These are phyloP conservation scores for Xylaria sp. DNA, from an alignment of 2,329 filamentous ascomycete species.

Conservation along the genomic window DNA sequence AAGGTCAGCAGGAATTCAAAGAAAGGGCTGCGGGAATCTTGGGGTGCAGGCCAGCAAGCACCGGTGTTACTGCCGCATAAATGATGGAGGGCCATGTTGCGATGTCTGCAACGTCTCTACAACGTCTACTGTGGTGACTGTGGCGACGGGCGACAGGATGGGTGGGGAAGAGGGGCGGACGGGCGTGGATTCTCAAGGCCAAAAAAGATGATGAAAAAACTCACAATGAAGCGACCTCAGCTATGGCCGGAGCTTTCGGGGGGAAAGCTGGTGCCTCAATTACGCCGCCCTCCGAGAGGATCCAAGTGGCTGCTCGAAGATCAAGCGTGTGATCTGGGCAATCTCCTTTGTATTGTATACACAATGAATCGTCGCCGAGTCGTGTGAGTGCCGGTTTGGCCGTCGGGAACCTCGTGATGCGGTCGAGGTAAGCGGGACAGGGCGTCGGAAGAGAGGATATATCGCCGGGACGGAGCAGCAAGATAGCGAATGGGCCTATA, in stretches of 20 bases:
- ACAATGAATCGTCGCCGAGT: constrained; percentile 41
- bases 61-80: constrained; percentile 1
- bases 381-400: constrained; percentile 35
- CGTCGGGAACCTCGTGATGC: constrained; percentile 33
- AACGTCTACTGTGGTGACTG: background rate
- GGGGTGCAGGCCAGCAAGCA: constrained; percentile 5
- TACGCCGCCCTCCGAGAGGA: constrained; percentile 33
- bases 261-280: constrained; percentile 25
- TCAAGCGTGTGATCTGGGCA: constrained; percentile 28
- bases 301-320: constrained; percentile 31
- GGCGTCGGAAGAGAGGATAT: constrained; percentile 25
- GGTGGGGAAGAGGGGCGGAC: constrained; percentile 41
- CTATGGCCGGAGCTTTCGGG: constrained; percentile 27
- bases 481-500: constrained; percentile 24
- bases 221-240: constrained; percentile 33
- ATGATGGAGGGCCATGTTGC: constrained; percentile 4
- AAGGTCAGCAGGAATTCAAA: constrained; percentile 28
- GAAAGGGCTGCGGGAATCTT: background rate
- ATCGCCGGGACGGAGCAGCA: constrained; percentile 26
- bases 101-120: too few relatives aligned
- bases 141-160: constrained; percentile 25
- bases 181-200: constrained; percentile 34
- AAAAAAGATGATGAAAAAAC: constrained; percentile 21
- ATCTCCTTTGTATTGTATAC: constrained; percentile 31
- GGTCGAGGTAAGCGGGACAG: constrained; percentile 14